These are phyloP conservation scores for Anthracocystis panici-leucophaei DNA, from an alignment of 1,284 basidiomycete genomes.

Conservation along the genomic window DNA sequence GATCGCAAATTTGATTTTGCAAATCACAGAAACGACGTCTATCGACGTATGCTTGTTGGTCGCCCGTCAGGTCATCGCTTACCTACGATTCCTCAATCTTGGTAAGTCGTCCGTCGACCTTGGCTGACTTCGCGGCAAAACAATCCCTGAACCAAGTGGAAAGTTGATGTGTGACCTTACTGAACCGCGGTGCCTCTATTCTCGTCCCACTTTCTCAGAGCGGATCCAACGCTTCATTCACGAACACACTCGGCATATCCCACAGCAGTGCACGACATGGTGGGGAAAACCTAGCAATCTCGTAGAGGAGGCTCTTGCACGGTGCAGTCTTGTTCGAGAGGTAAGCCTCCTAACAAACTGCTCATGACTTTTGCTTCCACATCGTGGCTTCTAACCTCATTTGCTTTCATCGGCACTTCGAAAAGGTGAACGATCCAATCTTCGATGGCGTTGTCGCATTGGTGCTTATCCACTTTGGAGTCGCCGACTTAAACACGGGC, in stretches of 20 bases:
- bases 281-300: neutral
- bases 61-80: slow-evolving; percentile 21
- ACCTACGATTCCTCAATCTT: slow-evolving; percentile 28
- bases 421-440: slow-evolving; percentile 7
- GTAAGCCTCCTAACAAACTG: neutral
- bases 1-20: neutral
- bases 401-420: neutral
- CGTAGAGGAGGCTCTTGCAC: slow-evolving; percentile 11
- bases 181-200: neutral
- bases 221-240: slow-evolving; percentile 13
- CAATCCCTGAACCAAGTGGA: neutral
- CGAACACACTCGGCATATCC: slow-evolving; percentile 1
- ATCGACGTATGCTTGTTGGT: slow-evolving; percentile 9
- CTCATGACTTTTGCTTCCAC: neutral
- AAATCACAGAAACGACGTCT: slow-evolving; percentile 12
- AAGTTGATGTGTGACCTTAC: neutral
- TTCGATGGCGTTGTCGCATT: slow-evolving; percentile 13
- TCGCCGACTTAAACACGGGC: neutral
- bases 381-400: neutral
- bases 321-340: neutral
- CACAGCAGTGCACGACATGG: slow-evolving; percentile 7
- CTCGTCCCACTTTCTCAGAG: slow-evolving; percentile 7
- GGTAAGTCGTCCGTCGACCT: slow-evolving; percentile 5
- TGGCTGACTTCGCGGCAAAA: neutral
- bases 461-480: slow-evolving; percentile 23